Base-by-base conservation (phyloP, 805 yeast species). In the Lipomyces sp. region DNA sequence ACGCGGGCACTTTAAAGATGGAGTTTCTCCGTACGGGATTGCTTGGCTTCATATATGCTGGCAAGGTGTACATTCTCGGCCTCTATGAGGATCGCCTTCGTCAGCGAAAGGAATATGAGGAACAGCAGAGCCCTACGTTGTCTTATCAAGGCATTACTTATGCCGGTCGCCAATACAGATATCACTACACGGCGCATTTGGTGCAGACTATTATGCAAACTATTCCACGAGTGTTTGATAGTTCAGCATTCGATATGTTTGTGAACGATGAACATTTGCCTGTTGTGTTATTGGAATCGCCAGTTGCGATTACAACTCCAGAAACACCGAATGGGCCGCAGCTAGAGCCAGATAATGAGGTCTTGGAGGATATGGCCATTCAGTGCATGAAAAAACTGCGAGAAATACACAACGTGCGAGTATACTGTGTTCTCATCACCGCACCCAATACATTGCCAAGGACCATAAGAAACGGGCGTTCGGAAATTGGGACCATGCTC, bases 21-120 rank as follows among this genome's bases (percentile, higher is more conserved):
- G 93, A 90, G 75, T 95, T 93, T 76, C 81, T 95, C 60, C 83
- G 99, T 72, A 94, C 98, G 0, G 97, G 98, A 2, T 76, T 94
- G 24, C 81, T 95, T 59, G 99, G 99, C 0, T 95, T 95, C 77
- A 84, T 91, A 0, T 89, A 85, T 73, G 87, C 90, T 66, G 98
- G 97, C 10, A 92, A 90, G 73, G 88, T 95, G 0, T 95, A 89
- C 74, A 90, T 95, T 1, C 79, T 95, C 53, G 98, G 99, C 0
- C 80, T 91, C 50, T 91, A 92, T 70, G 99, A 95, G 73, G 99
- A 95, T 77, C 83, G 98, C 75, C 85, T 95, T 57, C 83, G 94
- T 57, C 97, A 92, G 76, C 79, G 88, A 65, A 83, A 53, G 24
- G 69, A 61, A 7, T 24, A 51, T 51, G 69, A 53, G 56, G 69